Base-by-base conservation (phyloP, 2,329 filamentous ascomycete species). In the Paramyrothecium roridum region DNA sequence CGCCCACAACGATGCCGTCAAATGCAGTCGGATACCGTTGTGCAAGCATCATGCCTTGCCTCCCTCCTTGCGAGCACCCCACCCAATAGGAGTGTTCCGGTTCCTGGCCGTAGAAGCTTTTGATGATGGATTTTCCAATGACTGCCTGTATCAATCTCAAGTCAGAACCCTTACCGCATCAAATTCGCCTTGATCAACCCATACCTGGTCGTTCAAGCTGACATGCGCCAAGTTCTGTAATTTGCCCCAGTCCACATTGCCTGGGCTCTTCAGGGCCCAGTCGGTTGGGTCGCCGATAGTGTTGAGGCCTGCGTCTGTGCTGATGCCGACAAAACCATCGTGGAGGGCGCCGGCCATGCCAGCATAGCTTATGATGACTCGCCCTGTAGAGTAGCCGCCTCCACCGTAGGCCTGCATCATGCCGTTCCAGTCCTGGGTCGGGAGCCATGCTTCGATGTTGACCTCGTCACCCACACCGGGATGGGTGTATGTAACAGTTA, bases 21-120 rank as follows among this genome's bases (percentile, higher is more conserved):
- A 34, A 51, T 12, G 26, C 30, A 3, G 33, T 19, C 4, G 49
- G 49, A 19, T 51, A 51, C 17, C 49, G 26, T 30, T 51, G 49
- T 17, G 49, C 49, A 21, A 51, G 49, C 20, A n/a, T 17, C 49
- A 51, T 37, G 8, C 30, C 49, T 30, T 51, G 49, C 8, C 49
- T 26, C 3, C 49, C 49, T 13, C 49, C 49, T 20, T 51, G 49
- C 12, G 49, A 51, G 49, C 49, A 51, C 23, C 49, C 49, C 17
- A 34, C 37, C 12, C 17, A 51, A 30, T 51, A 51, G 30, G 49
- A 51, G 20, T 51, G 37, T n/a, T 40, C 30, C 6, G 49, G 49
- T 20, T 20, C 19, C 21, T 40, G 12, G 23, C 30, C 49, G 30
- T 51, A 51, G 30, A 37, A 51, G 19, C 19, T 40, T 22, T 51